A percentile compares a stretch with the other conserved stretches of the same genome.
Conservation (phyloP, 768 basidiomycete species). For the Pisolithus microcarpus region DNA sequence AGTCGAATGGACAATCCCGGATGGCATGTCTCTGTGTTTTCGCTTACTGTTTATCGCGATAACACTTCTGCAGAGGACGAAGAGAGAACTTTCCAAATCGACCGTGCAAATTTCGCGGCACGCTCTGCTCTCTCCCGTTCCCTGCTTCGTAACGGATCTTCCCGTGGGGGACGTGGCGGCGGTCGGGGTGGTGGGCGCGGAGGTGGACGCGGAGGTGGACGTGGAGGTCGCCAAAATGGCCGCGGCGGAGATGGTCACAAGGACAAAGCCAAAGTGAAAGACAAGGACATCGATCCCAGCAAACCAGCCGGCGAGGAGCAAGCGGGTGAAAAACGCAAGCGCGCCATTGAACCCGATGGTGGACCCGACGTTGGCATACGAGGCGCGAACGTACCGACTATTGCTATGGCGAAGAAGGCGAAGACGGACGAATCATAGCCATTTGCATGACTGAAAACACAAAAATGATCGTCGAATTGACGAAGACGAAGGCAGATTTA, state of each 20-base stretch:
- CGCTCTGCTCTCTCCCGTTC: slow-evolving; percentile 37
- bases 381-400: slow-evolving; percentile 50
- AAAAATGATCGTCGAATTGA: background rate
- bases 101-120: slow-evolving; percentile 66
- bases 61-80: slow-evolving; percentile 46
- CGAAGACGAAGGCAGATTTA: background rate
- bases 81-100: slow-evolving; percentile 66
- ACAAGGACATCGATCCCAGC: slow-evolving; percentile 10
- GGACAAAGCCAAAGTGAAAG: slow-evolving; percentile 10
- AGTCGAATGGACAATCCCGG: slow-evolving; percentile 57
- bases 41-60: background rate
- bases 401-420: slow-evolving; percentile 34
- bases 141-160: slow-evolving; percentile 31
- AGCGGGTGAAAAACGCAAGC: slow-evolving; percentile 69
- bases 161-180: slow-evolving; percentile 42
- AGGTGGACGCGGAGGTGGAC: slow-evolving; percentile 29
- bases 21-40: slow-evolving; percentile 37
- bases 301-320: slow-evolving; percentile 35
- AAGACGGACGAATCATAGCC: slow-evolving; percentile 31
- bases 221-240: slow-evolving; percentile 25
- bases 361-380: slow-evolving; percentile 62
- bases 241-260: slow-evolving; percentile 17
- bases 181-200: slow-evolving; percentile 31
- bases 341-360: slow-evolving; percentile 71
- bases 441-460: background rate